Base-by-base conservation (phyloP, 2,329 filamentous ascomycete species). In the Seiridium unicorne region DNA sequence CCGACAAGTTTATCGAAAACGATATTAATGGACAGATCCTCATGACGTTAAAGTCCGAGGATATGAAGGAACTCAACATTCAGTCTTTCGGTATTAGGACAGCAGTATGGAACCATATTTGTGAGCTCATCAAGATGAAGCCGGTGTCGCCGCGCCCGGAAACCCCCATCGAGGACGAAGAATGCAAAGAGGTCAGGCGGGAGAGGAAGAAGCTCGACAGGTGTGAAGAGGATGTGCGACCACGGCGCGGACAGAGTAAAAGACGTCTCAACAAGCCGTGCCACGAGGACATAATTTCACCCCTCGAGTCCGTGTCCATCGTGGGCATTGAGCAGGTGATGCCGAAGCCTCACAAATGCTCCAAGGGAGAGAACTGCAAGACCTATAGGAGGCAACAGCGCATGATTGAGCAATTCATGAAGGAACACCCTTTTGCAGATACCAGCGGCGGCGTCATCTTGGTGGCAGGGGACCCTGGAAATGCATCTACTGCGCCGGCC, bases 11-110 rank as follows among this genome's bases (percentile, higher is more conserved):
- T 69, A 84, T 93, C 63, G 85, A 90, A 68, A 96, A 99, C 73
- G 94, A 99, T 71, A 97, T 99, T 73, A 92, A 89, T 34, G 94
- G 94, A 11, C 83, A 87, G 4, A 91, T 98, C 59, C 79, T 98
- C 26, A 87, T 96, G 57, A 93, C 94, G n/a, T 79, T 99, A 48
- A 93, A 96, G 71, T 93, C 94, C 66, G 92, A 96, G 64, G 93
- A 95, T 68, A 78, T 95, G 60, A 89, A 89, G 73, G 91, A 95
- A 74, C 82, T 95, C 18, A 88, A 89, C 65, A 94, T 95, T 59
- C 81, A 84, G 61, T 94, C 91, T 1, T 94, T 95, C 70, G 91
- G 91, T 48, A 89, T 93, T 67, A 83, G 91, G 62, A 92, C 90
- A 66, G 88, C 87, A 69, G 79, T 94, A 11, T 95, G 91, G 91